A percentile compares a stretch with the other conserved stretches of the same genome.
Conservation (phyloP, 768 basidiomycete species). For the Phaeotremella skinneri region DNA sequence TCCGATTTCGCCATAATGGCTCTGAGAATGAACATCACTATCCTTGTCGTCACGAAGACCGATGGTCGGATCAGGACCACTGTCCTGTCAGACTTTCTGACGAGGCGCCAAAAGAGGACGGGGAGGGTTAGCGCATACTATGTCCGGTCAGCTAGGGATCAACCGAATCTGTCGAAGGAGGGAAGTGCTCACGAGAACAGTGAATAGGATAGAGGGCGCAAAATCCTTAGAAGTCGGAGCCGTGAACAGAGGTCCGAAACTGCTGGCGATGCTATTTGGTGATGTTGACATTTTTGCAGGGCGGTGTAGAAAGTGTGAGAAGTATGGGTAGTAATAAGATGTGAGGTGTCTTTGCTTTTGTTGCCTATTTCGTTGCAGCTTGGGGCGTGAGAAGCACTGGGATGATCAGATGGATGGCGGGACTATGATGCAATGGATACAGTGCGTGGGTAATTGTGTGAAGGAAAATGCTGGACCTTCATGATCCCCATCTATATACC, state of each 20-base stretch:
- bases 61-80: constrained; percentile 22
- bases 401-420: no score
- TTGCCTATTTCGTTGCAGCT: no score
- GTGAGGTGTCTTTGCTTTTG: not conserved
- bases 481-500: no score
- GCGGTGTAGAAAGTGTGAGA: not conserved
- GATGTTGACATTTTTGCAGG: not conserved
- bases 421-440: no score
- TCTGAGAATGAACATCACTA: constrained; percentile 24
- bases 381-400: no score
- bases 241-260: not conserved
- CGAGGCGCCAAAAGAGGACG: constrained; percentile 17
- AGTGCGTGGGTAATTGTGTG: no score
- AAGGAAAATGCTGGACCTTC: no score
- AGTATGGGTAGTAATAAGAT: not conserved
- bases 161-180: not conserved
- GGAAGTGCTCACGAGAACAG: constrained; percentile 15
- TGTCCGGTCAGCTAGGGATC: not conserved
- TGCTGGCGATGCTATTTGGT: not conserved
- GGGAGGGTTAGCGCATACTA: constrained; percentile 20
- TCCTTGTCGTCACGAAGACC: constrained; percentile 17
- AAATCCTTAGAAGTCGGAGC: constrained; percentile 17
- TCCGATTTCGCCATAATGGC: constrained; percentile 23
- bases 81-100: constrained; percentile 4
- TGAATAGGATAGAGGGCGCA: constrained; percentile 25